phyloP scores from a whole-genome alignment of 2,329 filamentous ascomycete genomes.

The Hirsutella minnesotensis region DNA sequence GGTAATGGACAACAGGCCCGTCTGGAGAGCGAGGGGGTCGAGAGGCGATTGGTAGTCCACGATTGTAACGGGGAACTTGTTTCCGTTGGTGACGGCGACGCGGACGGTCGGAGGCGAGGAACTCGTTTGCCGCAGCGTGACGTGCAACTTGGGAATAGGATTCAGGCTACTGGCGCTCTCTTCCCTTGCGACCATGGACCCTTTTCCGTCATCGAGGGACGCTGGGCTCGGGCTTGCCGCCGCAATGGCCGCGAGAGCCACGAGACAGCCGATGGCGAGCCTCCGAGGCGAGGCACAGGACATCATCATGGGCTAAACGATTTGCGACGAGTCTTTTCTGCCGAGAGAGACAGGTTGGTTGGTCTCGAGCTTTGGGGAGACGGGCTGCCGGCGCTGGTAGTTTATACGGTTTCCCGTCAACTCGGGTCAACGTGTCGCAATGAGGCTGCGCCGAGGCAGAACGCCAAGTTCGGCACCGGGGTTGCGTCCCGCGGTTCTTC shows the following conservation, averaged over 20 bases:
- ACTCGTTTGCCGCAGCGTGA: constrained; percentile 19
- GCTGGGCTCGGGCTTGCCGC: background rate
- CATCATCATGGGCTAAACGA: background rate
- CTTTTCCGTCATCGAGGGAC: background rate
- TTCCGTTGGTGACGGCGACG: constrained; percentile 24
- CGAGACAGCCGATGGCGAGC: background rate
- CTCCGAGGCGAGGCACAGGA: background rate
- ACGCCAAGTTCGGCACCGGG: too few relatives aligned
- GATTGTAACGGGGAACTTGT: constrained; percentile 21
- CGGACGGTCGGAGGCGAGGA: constrained; percentile 21
- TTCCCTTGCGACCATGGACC: background rate
- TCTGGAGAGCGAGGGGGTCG: constrained; percentile 21
- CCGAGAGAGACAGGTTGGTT: too few relatives aligned
- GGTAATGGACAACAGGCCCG: constrained; percentile 22
- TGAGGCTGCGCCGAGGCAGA: too few relatives aligned
- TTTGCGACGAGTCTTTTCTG: too few relatives aligned
- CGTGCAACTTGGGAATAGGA: constrained; percentile 14
- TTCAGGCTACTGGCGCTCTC: background rate
- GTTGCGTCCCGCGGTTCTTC: too few relatives aligned
- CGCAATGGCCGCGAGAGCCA: background rate
- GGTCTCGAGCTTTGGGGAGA: too few relatives aligned
- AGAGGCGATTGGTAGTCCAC: constrained; percentile 26
- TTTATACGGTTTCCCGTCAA: too few relatives aligned
- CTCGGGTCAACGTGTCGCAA: too few relatives aligned
- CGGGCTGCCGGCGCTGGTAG: too few relatives aligned